Evolutionary conservation across 2,329 filamentous ascomycete genomes (phyloP).

Genomic region (Botryotinia globosa): DNA sequence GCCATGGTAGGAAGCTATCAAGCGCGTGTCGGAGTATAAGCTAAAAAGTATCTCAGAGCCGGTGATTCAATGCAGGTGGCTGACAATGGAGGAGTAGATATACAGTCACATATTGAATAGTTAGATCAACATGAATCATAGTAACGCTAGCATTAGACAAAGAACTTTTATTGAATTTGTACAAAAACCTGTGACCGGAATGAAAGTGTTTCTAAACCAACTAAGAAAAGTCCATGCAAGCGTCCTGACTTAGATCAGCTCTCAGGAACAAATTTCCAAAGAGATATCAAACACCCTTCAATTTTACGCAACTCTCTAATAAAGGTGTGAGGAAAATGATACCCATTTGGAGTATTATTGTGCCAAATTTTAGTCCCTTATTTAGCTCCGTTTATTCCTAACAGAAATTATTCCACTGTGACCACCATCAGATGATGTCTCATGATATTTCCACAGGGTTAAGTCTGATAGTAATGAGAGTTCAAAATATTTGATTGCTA

Average conservation of each 20-base stretch:
- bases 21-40: not conserved
- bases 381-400: not conserved
- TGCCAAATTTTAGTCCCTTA: not conserved
- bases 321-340: not conserved
- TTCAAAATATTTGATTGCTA: not conserved
- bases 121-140: not conserved
- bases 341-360: not conserved
- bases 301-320: not conserved
- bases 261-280: not conserved
- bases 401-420: not conserved
- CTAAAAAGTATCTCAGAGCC: not conserved
- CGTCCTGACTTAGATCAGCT: not conserved
- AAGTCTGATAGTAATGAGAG: not conserved
- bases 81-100: not conserved
- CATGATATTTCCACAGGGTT: not conserved
- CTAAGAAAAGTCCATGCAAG: not conserved
- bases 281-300: not conserved
- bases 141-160: not conserved
- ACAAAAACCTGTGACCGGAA: not conserved
- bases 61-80: not conserved
- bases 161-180: not conserved
- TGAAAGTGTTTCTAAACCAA: not conserved
- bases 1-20: too few relatives aligned
- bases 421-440: not conserved
- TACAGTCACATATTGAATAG: too few relatives aligned